Base-by-base conservation (phyloP, 805 yeast species). In the Hanseniaspora nectarophila region DNA sequence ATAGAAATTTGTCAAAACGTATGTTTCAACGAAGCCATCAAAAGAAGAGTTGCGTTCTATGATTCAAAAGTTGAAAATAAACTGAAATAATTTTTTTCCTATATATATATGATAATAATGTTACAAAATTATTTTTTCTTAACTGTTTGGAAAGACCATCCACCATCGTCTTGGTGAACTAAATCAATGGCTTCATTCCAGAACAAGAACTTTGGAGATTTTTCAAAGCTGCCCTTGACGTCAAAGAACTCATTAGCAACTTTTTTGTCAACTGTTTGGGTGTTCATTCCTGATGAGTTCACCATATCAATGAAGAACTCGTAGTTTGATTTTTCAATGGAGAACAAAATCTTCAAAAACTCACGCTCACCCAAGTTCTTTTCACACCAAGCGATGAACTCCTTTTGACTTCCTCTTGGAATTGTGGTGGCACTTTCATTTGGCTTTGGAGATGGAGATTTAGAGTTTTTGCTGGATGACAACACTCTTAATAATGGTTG, bases 161-260 rank as follows among this genome's bases (percentile, higher is more conserved):
- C 81, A 31, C 67, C 72, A 20, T 68, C 68, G 31, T 68, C 70
- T 26, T 63, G 63, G 26, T 69, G 66, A 51, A 60, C 54, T 64
- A 68, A 66, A 26, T 70, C 67, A 50, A 84, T 70, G 3, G 89
- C 92, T 54, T 81, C 83, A 46, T 75, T 72, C 96, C 96, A 88
- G 39, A 80, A 73, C 57, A 77, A 71, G 8, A 76, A 73, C 54
- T 76, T 74, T 45, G 66, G 65, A 29, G 69, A 66, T 28, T 67
- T 74, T 60, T 88, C 97, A 53, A 86, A 89, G 46, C 71, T 74
- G 55, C 74, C 75, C 62, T 92, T 81, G 63, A 84, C 80, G 67
- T 81, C 83, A 63, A 82, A 72, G 64, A 92, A 92, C 62, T 92
- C 98, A 53, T 75, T 77, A 0, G 98, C 95, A 71, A 89, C 90